phyloP scores from a whole-genome alignment of 2,329 filamentous ascomycete species.

The Huntiella moniliformis region DNA sequence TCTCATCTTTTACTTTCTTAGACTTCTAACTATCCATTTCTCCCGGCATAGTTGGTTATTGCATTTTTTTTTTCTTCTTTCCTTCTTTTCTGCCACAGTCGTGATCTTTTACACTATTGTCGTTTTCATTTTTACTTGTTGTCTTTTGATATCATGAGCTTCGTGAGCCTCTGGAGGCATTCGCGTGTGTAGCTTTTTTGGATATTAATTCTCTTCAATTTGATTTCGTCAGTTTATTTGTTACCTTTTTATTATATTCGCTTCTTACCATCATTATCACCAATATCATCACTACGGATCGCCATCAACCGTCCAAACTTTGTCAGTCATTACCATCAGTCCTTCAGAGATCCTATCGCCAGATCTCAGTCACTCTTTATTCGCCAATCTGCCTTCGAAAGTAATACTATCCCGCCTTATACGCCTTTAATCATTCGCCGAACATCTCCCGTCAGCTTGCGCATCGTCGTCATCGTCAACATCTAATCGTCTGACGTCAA shows the following conservation, averaged over 20 bases:
- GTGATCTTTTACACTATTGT: slow-evolving; percentile 11
- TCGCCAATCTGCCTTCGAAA: background rate
- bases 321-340: too few relatives aligned
- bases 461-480: background rate
- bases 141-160: background rate
- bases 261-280: background rate
- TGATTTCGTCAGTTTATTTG: background rate
- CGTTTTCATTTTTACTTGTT: background rate
- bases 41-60: background rate
- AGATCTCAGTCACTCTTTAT: background rate
- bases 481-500: too few relatives aligned
- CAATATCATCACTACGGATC: background rate
- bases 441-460: too few relatives aligned
- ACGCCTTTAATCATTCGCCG: background rate
- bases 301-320: too few relatives aligned
- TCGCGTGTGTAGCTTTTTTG: background rate
- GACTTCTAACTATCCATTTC: background rate
- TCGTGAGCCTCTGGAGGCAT: slow-evolving; percentile 2
- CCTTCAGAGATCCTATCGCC: background rate
- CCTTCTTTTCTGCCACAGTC: slow-evolving; percentile 6
- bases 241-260: background rate
- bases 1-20: background rate
- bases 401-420: background rate
- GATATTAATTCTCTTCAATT: background rate
- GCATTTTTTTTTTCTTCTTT: slow-evolving; percentile 6